phyloP scores from a whole-genome alignment of 2,329 filamentous ascomycete species.

The Fusarium protoensiforme region DNA sequence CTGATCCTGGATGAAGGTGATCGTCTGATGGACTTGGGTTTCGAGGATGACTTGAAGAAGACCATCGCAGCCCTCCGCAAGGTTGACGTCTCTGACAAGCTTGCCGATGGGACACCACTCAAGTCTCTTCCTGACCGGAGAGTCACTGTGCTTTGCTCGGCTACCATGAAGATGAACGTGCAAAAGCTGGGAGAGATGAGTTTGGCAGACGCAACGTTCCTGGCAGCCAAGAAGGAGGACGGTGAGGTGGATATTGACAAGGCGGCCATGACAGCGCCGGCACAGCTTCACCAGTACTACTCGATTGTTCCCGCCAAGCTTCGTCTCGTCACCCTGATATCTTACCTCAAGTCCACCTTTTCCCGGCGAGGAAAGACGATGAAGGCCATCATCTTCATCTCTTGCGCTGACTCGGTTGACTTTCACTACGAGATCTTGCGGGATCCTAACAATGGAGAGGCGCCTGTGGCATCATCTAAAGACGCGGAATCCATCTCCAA shows the following conservation, averaged over 20 bases:
- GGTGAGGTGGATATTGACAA: constrained; percentile 58
- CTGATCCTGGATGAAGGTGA: constrained; percentile 95
- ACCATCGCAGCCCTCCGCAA: constrained; percentile 84
- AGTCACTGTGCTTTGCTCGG: constrained; percentile 92
- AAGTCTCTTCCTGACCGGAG: constrained; percentile 78
- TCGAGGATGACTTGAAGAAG: constrained; percentile 91
- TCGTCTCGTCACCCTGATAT: constrained; percentile 86
- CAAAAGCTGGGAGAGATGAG: constrained; percentile 95
- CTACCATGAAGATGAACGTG: constrained; percentile 98
- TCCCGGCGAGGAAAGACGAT: constrained; percentile 89
- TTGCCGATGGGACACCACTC: constrained; percentile 67
- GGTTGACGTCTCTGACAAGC: constrained; percentile 67
- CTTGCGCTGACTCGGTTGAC: constrained; percentile 95
- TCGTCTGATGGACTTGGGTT: constrained; percentile 97
- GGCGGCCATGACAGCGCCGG: constrained; percentile 80
- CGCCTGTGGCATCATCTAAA: constrained; percentile 44
- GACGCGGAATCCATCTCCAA: constrained; percentile 56
- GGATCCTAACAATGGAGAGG: constrained; percentile 46
- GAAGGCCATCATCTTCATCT: constrained; percentile 97
- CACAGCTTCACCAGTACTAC: constrained; percentile 94
- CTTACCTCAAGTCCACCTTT: constrained; percentile 87
- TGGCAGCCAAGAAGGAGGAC: constrained; percentile 72
- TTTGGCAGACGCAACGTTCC: constrained; percentile 89
- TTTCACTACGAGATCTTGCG: constrained; percentile 92
- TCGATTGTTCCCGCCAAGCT: constrained; percentile 89